phyloP scores from a whole-genome alignment of 352 stramenopile species.

The Pythium scleroteichum region DNA sequence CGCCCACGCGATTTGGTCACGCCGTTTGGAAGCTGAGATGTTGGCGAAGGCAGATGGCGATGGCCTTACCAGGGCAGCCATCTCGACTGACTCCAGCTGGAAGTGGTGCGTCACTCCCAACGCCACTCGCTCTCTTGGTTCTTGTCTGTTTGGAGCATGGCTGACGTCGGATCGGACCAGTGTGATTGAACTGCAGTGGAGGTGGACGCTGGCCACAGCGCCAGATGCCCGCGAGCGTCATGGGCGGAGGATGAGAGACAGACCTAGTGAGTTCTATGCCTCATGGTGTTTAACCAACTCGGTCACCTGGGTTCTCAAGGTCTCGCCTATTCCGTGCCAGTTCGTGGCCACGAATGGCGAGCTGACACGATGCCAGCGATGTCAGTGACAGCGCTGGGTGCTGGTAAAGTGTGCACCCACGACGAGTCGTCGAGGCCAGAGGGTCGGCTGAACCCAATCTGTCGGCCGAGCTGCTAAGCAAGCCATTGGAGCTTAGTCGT shows the following conservation, averaged over 20 bases:
- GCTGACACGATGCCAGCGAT: too few species aligned
- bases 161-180: background rate
- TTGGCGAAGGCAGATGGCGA: conserved; percentile 1
- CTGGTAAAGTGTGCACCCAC: too few species aligned
- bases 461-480: too few species aligned
- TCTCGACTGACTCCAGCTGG: background rate
- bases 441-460: too few species aligned
- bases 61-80: background rate
- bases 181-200: background rate
- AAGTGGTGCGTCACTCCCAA: background rate
- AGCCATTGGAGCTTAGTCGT: too few species aligned
- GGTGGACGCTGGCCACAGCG: background rate
- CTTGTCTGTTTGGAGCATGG: background rate
- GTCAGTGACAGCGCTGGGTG: too few species aligned
- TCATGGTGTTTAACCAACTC: background rate
- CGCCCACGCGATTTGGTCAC: too few species aligned
- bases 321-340: too few species aligned
- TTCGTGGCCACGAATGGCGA: too few species aligned
- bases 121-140: background rate
- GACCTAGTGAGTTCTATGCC: background rate
- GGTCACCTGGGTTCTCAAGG: too few species aligned
- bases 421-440: too few species aligned
- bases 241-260: background rate
- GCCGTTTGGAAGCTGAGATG: too few species aligned
- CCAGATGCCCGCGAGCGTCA: background rate